Base-by-base conservation (phyloP, 2,329 filamentous ascomycete species). In the Aspergillus sp. region DNA sequence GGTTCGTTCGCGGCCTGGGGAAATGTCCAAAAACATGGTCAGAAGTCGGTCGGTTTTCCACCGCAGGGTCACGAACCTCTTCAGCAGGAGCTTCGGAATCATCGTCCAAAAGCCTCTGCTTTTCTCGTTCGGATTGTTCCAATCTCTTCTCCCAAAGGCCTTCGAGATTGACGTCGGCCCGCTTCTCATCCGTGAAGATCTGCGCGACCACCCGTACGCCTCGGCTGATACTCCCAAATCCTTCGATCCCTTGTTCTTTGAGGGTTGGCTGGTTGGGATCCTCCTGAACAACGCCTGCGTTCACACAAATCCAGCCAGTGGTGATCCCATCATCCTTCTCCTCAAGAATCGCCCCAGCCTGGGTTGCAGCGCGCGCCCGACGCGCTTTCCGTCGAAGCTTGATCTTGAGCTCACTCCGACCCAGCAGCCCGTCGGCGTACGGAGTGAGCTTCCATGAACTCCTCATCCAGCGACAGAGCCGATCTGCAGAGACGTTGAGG, bases 301-400 rank as follows among this genome's bases (percentile, higher is more conserved):
- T 93, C 39, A 96, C 83, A 59, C 91, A 98, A 13, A 98, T 82
- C 91, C 91, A 98, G 7, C 86, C 88, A 1, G 89, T 95, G 8
- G 82, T 80, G 32, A 94, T 83, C 2, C 88, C 89, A 51, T 95
- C 85, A 47, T 94, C 88, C 8, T 75, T 74, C 4, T 75, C 67
- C 24, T 62, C 57, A 5, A 60, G 44, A 29, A 66, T 63, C 29
- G 73, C 69, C n/a, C 78, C 76, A 0, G 76, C 74, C 37, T 74
- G 82, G 10, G 83, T 86, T 45, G 93, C 66, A 39, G 95, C 67
- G 57, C 85, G 86, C 19, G 86, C 82, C 47, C 82, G 80, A 55
- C 85, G 84, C 5, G 82, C 78, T 55, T 88, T 81, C 26, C 91
- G 72, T 22, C 81, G 71, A 41, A 95, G 62, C 55, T 89, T 93